Evolutionary conservation across 441 rosid species (phyloP).

Genomic region (Syzygium malaccense): DNA sequence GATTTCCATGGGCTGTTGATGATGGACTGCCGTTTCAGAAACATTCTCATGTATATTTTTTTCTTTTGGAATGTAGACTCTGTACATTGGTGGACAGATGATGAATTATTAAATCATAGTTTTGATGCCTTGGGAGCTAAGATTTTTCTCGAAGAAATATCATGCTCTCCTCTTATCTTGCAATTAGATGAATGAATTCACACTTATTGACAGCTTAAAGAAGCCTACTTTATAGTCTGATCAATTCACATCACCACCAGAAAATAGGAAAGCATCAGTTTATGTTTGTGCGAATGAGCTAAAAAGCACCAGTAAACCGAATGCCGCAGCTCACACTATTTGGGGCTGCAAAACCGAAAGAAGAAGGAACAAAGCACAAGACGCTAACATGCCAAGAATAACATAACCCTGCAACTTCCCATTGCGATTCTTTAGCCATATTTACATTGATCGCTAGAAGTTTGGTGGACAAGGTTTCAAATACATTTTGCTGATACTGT

Average conservation of each 20-base stretch:
- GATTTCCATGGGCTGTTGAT: not conserved
- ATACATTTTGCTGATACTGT: not conserved
- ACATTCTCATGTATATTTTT: not conserved
- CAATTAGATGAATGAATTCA: not conserved
- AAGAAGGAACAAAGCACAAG: not conserved
- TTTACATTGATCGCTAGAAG: not conserved
- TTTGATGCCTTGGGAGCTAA: not conserved
- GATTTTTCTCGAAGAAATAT: not conserved
- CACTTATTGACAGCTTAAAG: not conserved
- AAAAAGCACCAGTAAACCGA: not conserved
- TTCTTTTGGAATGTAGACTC: not conserved
- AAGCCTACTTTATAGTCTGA: not conserved
- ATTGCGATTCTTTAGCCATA: not conserved
- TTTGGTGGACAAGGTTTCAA: not conserved
- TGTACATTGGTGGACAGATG: not conserved
- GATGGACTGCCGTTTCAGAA: not conserved
- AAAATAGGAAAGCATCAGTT: not conserved
- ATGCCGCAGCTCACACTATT: not conserved
- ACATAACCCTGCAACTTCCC: not conserved
- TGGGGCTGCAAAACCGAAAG: not conserved
- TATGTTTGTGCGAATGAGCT: not conserved
- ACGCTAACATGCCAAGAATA: not conserved
- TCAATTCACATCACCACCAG: not conserved
- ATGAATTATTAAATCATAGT: not conserved
- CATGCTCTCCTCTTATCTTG: not conserved